Base-by-base conservation (phyloP, 495 filamentous ascomycete species). In the Penicillium ochrochloron region DNA sequence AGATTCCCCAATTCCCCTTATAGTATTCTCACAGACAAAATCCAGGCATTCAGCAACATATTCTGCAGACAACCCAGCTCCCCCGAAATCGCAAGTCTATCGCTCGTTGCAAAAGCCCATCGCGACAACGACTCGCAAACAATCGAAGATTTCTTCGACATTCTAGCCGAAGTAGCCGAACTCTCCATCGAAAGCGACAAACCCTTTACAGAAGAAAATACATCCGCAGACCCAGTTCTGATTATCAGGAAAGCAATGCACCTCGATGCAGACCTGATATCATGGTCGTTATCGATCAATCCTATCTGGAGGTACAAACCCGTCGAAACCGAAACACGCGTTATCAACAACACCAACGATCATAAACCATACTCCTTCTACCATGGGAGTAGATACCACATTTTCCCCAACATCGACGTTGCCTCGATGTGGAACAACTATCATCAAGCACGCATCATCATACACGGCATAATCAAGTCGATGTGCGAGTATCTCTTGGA, bases 341-440 rank as follows among this genome's bases (percentile, higher is more conserved):
- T 5, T 51, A 12, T 46, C 7, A 46, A 9, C 48, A 51, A 51
- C 14, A 51, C 48, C 23, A 10, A 14, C 14, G 17, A 31, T 7
- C 19, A 39, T 9, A 12, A 50, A 9, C 34, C 33, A 9, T 51
- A 41, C 9, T 52, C 44, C 21, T 14, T 56, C 19, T 33, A 29
- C 12, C 31, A 50, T 14, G 15, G 52, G 19, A 37, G 41, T 14
- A 52, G 7, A 41, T 59, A 66, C 21, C 63, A 69, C 31, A 17
- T 55, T 6, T 69, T 64, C 44, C 34, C 23, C 9, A 61, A 33
- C 17, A 31, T 63, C 25, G 21, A 12, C 29, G 0, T 60, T 5
- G 63, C 64, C 9, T 51, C 63, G 3, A 51, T 66, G 39, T 69
- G 67, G 67, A 69, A 66, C 25, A 41, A 66, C 31, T 69, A 64